Evolutionary conservation across 441 rosid genomes (phyloP).

Genomic region (Macaranga tanarius): DNA sequence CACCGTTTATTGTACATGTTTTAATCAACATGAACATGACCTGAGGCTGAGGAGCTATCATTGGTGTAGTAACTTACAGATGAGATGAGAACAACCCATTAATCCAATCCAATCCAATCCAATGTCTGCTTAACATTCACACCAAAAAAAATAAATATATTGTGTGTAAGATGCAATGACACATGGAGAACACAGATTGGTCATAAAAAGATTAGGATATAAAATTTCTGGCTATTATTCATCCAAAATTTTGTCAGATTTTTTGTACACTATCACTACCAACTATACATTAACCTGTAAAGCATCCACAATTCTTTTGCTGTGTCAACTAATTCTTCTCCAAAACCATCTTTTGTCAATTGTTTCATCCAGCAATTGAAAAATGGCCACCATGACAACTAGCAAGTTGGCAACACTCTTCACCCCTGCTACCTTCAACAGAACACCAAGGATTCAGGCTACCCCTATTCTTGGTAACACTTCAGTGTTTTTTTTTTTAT

Average conservation of each 20-base stretch:
- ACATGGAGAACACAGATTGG: slow-evolving; percentile 11
- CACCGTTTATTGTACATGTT: too few relatives aligned
- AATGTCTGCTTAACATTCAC: too few relatives aligned
- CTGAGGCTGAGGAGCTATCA: too few relatives aligned
- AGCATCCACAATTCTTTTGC: not conserved
- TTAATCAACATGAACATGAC: too few relatives aligned
- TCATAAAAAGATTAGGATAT: slow-evolving; percentile 13
- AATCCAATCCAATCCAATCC: too few relatives aligned
- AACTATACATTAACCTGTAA: not conserved
- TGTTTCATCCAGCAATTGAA: not conserved
- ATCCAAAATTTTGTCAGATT: not conserved
- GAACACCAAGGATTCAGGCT: not conserved
- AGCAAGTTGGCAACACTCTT: slow-evolving; percentile 13
- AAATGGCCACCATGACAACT: not conserved
- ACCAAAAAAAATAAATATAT: not conserved
- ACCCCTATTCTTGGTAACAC: slow-evolving; percentile 17
- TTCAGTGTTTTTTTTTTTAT: not conserved
- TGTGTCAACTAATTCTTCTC: not conserved
- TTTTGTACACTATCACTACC: not conserved
- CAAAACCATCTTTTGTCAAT: too few relatives aligned
- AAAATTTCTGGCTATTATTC: not conserved
- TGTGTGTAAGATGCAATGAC: not conserved
- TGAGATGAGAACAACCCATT: too few relatives aligned
- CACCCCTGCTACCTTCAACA: slow-evolving; percentile 12
- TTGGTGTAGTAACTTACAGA: too few relatives aligned